phyloP scores from a whole-genome alignment of 331 rosid genomes.

The Dryas integrifolia region DNA sequence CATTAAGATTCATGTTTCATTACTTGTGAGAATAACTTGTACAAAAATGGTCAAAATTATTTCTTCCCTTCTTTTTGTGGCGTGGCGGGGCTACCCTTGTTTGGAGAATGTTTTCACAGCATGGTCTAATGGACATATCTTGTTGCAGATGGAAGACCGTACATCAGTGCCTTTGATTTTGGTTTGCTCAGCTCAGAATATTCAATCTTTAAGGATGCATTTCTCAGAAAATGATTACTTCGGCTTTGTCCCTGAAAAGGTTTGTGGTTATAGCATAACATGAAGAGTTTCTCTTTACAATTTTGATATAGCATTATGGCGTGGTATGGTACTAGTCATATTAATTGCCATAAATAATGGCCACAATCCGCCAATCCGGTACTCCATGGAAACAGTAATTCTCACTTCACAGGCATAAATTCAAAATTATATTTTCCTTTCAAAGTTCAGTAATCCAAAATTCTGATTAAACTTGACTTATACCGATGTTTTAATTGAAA shows the following conservation, averaged over 20 bases:
- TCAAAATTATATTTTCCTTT: neutral
- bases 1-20: conserved; percentile 1
- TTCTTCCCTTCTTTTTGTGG: neutral
- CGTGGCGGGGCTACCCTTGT: neutral
- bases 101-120: conserved; percentile 10
- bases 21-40: neutral
- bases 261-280: conserved; percentile 22
- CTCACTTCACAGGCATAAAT: neutral
- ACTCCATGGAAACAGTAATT: neutral
- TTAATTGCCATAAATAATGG: neutral
- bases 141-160: conserved; percentile 64
- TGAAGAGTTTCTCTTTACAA: conserved; percentile 24
- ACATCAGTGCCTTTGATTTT: conserved; percentile 62
- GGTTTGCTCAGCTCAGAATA: conserved; percentile 54
- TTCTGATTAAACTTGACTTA: neutral
- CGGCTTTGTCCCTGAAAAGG: conserved; percentile 67
- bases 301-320: neutral
- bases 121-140: conserved; percentile 30
- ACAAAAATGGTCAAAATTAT: neutral
- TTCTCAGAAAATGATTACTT: conserved; percentile 62
- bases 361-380: neutral
- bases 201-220: conserved; percentile 46
- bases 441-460: neutral
- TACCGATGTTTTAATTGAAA: neutral
- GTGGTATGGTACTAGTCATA: neutral